phyloP scores from a whole-genome alignment of 1,284 basidiomycete genomes.

The Grifola frondosa region DNA sequence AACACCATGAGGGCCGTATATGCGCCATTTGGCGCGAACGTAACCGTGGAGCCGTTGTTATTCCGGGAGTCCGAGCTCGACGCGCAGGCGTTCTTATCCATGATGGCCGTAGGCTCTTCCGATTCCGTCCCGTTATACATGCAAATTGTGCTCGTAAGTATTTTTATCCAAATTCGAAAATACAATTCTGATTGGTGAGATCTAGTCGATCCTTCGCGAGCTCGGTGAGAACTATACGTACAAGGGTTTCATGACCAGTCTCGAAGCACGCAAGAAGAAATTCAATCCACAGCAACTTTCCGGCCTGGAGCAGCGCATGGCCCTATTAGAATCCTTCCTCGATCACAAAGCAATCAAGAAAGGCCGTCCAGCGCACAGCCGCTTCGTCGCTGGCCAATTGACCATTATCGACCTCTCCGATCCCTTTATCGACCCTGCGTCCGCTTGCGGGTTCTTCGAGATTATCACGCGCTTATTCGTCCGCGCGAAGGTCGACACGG shows the following conservation, averaged over 20 bases:
- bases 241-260: conserved; percentile 43
- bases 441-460: conserved; percentile 70
- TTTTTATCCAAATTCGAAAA: conserved; percentile 27
- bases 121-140: conserved; percentile 65
- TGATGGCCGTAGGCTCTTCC: conserved; percentile 65
- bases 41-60: conserved; percentile 54
- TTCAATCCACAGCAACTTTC: conserved; percentile 54
- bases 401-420: conserved; percentile 70
- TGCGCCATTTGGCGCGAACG: conserved; percentile 44
- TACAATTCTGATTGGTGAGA: conserved; percentile 16
- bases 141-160: conserved; percentile 56
- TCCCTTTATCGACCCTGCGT: conserved; percentile 65
- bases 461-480: conserved; percentile 66
- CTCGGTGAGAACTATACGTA: conserved; percentile 49
- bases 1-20: conserved; percentile 61
- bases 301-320: conserved; percentile 58
- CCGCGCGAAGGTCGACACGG: conserved; percentile 57
- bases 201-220: conserved; percentile 43
- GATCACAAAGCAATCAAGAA: conserved; percentile 27
- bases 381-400: conserved; percentile 54
- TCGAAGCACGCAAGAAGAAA: conserved; percentile 46
- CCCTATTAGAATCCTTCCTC: conserved; percentile 53
- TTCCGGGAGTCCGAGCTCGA: conserved; percentile 65
- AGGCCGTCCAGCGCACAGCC: conserved; percentile 14
- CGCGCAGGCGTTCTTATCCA: conserved; percentile 60